Base-by-base conservation (phyloP, 768 basidiomycete species). In the Leccinum disarticulatum region DNA sequence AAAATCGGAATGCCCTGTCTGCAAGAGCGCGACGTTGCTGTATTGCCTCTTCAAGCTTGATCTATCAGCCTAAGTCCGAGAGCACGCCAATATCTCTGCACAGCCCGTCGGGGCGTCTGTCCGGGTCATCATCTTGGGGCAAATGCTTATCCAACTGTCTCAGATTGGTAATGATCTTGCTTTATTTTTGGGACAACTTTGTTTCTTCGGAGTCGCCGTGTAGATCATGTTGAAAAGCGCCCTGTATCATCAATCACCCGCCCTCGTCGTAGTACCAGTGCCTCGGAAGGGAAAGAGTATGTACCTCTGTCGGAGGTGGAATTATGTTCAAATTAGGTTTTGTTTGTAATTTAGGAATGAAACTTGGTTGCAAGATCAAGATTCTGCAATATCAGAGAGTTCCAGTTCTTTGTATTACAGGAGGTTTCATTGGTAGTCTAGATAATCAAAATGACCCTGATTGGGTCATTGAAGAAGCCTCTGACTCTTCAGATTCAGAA, bases 1-100 rank as follows among this genome's bases (percentile, higher is more conserved):
- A 51, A 76, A 74, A 1, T 76, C 80, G 3, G 71, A 75, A 9
- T 87, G 85, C 64, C 84, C 85, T 0, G 77, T 82, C 0, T 87
- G 85, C 62, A 68, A 74, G 61, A 77, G 76, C 10, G 79, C 83
- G 1, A 81, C 80, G 2, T 61, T 84, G 41, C 63, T 84, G 25
- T 85, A 86, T 62, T 85, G 81, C 63, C 73, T 86, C 31, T 83
- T 86, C 74, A 75, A 74, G 55, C 64, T 87, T n/a, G 79, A 85
- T 57, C 60, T 84, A 38, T 64, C 66, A 1, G 61, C 30, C 15
- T 72, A 61, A 25, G 4, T 27, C 28, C 4, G 38, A 55, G 28
- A 17, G 6, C 59, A 19, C 51, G 35, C n/a, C 33, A 49, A 31
- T 7, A 6, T n/a, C 9, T 33, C 43, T 19, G 43, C 22, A n/a